Base-by-base conservation (phyloP, 345 rosid species). In the Turritis glabra region DNA sequence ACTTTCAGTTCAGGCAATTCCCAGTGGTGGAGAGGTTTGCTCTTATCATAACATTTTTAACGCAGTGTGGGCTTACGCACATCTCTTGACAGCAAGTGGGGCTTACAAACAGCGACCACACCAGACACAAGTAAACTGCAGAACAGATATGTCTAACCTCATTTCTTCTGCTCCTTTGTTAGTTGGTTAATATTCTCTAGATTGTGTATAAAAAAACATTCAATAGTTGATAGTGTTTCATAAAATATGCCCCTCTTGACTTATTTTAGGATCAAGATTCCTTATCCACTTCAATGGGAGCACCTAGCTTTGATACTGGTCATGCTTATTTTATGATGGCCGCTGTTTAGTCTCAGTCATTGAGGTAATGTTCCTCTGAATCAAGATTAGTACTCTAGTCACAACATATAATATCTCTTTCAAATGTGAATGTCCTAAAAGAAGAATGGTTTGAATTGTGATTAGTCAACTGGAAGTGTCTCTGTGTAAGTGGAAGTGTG, bases 241-340 rank as follows among this genome's bases (percentile, higher is more conserved):
- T 60, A 22, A 38, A 48, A 2, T 53, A 43, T 19, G 59, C 23
- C 59, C 59, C n/a, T 29, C 8, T 67, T 67, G 47, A 19, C 2
- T 0, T 25, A 3, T 26, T 54, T 21, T 30, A 95, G 99, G 99
- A 86, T 96, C 81, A 92, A 89, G 80, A 85, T 92, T 43, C 99
- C 98, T 27, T 96, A 92, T 81, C 99, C 99, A 83, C 98, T 92
- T 40, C 94, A 96, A 58, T 96, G 99, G 99, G 99, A 61, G 99
- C 99, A 41, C 99, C 98, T 59, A 92, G 90, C 56, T 96, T 96
- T 75, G 90, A 96, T 87, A 98, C 94, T 55, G 96, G 97, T 35
- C 99, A 92, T 84, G 90, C 97, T 66, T 92, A 90, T 21, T 98
- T 91, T 59, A 96, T 92, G 99, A 90, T 96, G 94, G 98, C 98